phyloP scores from a whole-genome alignment of 2,329 filamentous ascomycete species.

The Dactylellina leptospora region DNA sequence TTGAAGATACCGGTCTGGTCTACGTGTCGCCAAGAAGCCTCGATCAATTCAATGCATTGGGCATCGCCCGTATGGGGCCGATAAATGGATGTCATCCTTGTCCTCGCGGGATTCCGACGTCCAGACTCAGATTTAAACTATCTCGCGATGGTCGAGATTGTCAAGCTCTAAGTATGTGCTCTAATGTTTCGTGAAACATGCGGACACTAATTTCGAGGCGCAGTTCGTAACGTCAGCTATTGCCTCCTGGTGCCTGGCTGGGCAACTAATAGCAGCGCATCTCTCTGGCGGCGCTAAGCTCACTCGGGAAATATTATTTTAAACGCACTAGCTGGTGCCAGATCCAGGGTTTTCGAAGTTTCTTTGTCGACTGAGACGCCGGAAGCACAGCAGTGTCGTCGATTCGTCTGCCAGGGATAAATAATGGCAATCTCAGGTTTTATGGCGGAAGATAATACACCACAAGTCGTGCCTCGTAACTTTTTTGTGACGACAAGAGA shows the following conservation, averaged over 20 bases:
- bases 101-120: not conserved
- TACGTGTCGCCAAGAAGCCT: not conserved
- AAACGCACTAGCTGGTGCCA: not conserved
- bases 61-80: not conserved
- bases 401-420: conserved; percentile 14
- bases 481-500: not conserved
- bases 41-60: not conserved
- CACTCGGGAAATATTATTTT: conserved; percentile 17
- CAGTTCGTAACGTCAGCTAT: conserved; percentile 25
- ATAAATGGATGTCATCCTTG: not conserved
- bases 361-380: conserved; percentile 3
- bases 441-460: not conserved
- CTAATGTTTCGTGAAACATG: conserved; percentile 14
- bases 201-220: conserved; percentile 35
- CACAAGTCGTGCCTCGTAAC: conserved; percentile 1
- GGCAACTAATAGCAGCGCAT: not conserved
- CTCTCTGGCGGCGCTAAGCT: conserved; percentile 1
- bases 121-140: not conserved
- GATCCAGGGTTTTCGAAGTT: not conserved
- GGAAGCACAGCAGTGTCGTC: conserved; percentile 1
- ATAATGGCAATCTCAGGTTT: conserved; percentile 15
- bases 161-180: too few relatives aligned
- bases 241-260: conserved; percentile 10
- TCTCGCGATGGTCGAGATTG: not conserved
- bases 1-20: too few relatives aligned